Evolutionary conservation across 2,329 filamentous ascomycete species (phyloP).

Genomic region (Xylariomycetidae sp.): DNA sequence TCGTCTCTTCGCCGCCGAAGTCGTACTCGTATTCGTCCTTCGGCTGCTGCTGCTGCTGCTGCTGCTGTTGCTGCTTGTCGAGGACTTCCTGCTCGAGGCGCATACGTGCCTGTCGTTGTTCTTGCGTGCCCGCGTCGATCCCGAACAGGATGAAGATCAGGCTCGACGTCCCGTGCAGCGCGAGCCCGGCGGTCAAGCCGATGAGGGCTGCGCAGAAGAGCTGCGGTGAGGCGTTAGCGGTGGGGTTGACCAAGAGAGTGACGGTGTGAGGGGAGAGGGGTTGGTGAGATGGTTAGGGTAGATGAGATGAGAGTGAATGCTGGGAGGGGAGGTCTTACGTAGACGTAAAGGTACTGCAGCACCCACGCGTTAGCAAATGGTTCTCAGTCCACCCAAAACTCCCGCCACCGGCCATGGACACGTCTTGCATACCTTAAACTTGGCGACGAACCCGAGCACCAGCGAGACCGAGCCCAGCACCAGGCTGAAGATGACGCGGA

Average conservation of each 20-base stretch:
- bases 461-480: constrained; percentile 10
- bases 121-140: constrained; percentile 14
- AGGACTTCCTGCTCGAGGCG: background rate
- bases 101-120: background rate
- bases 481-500: constrained; percentile 16
- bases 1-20: too few species aligned
- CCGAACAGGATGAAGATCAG: constrained; percentile 23
- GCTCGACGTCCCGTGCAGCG: constrained; percentile 22
- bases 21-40: constrained; percentile 2
- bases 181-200: constrained; percentile 20
- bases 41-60: constrained; percentile 1
- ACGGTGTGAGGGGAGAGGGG: background rate
- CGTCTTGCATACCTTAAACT: constrained; percentile 28
- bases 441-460: constrained; percentile 14
- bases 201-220: constrained; percentile 24
- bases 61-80: background rate
- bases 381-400: too few species aligned
- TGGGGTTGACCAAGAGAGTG: background rate
- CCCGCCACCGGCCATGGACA: too few species aligned
- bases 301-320: too few species aligned
- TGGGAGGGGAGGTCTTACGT: constrained; percentile 26
- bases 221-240: constrained; percentile 13
- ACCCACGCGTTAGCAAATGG: constrained; percentile 4
- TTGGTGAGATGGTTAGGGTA: background rate
- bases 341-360: constrained; percentile 25